Evolutionary conservation across 768 basidiomycete species (phyloP), one percentile per base, ranked within the genome.

Genomic region (Termitomyces bulborhizus): DNA sequence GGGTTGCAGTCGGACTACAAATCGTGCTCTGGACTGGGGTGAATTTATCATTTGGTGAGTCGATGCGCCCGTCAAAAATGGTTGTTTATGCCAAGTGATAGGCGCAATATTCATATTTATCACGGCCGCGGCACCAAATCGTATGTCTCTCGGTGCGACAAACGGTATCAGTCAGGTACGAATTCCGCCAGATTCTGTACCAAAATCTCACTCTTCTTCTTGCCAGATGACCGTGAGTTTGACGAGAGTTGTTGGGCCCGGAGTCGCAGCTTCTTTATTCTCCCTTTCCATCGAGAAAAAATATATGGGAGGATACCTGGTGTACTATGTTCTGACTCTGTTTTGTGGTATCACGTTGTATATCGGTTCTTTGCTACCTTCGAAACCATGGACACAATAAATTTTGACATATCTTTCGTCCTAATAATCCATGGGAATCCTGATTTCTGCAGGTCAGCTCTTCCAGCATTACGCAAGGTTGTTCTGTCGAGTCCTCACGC

Each of bases 331-430:
- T 2, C 24, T 43, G 12, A 43, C 42, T 43, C 5, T 43, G 13
- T 3, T 31, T 15, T 32, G 34, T 15, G 51, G 60, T 31, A 60
- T 54, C 11, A 59, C 70, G 24, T 51, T 74, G 37, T 62, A 66
- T 54, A 56, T 69, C 12, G 68, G 60, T 9, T 65, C 66, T 34
- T 58, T 66, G 54, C 68, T 74, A 47, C 73, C 73, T 31, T 60
- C 60, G 46, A 63, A 76, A 29, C 53, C 57, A 11, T 61, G 60
- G 60, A 54, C 55, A 8, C 21, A 37, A 31, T 56, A 43, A 43
- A 39, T 21, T 16, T 21, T 43, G 24, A 26, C 12, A 21, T 42
- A 4, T 41, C 36, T 32, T 32, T 11, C 8, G 3, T 32, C n/a
- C n/a, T n/a, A n/a, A n/a, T n/a, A n/a, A n/a, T n/a, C 32, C 29